A percentile compares a stretch with the other conserved stretches of the same genome.
These are phyloP conservation scores for Aspergillus sp. DNA, from an alignment of 2,329 filamentous ascomycete genomes.

Conservation along the genomic window DNA sequence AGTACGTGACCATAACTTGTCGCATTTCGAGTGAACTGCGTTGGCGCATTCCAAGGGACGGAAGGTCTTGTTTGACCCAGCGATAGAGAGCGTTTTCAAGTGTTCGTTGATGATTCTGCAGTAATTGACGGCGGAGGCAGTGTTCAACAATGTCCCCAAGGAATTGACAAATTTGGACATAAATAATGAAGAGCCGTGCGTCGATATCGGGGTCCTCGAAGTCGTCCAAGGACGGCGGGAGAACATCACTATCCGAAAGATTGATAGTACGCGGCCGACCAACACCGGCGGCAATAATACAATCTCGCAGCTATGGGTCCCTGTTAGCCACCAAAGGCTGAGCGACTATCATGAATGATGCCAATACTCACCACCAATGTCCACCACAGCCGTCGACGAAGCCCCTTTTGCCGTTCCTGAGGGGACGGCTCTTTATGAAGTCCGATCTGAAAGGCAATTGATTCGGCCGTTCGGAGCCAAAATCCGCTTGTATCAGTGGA, in stretches of 20 bases:
- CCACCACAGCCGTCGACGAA: neutral
- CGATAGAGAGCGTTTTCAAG: neutral
- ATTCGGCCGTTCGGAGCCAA: constrained; percentile 41
- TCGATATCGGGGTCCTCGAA: neutral
- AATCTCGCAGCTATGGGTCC: constrained; percentile 31
- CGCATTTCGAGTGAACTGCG: constrained; percentile 9
- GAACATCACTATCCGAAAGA: constrained; percentile 39
- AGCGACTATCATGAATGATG: neutral
- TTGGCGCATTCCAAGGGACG: too few relatives aligned
- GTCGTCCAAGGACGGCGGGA: constrained; percentile 25
- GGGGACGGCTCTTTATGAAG: constrained; percentile 40
- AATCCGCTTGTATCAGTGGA: constrained; percentile 43
- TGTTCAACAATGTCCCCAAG: neutral
- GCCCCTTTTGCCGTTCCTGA: constrained; percentile 26
- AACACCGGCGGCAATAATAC: constrained; percentile 40
- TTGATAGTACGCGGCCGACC: constrained; percentile 42
- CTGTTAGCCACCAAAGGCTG: too few relatives aligned
- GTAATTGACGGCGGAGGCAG: neutral
- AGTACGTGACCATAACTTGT: constrained; percentile 38
- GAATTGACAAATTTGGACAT: neutral
- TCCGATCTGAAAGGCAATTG: constrained; percentile 42
- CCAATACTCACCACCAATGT: neutral
- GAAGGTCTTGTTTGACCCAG: neutral
- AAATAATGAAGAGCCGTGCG: neutral
- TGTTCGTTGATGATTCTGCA: neutral